A percentile compares a stretch with the other conserved stretches of the same genome.
phyloP scores from a whole-genome alignment of 371 early-diverging fungal species.

The Mucor indicus region DNA sequence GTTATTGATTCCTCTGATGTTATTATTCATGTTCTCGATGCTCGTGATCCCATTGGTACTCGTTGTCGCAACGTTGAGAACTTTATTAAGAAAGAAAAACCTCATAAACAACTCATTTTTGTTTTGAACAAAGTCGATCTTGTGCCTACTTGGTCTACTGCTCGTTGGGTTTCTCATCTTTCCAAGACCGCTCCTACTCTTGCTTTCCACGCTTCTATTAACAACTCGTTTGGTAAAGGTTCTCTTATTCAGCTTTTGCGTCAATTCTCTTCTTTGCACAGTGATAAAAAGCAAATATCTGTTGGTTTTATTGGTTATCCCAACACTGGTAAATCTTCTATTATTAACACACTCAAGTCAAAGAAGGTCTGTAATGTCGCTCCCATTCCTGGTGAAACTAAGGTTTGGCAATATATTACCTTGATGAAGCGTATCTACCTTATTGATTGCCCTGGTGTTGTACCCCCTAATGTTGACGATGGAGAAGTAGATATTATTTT shows the following conservation, averaged over 20 bases:
- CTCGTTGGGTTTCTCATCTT: conserved; percentile 90
- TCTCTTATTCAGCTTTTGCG: conserved; percentile 96
- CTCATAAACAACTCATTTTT: conserved; percentile 97
- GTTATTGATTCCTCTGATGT: conserved; percentile 99
- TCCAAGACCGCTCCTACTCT: conserved; percentile 94
- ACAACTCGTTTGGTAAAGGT: conserved; percentile 98
- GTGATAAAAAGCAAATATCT: conserved; percentile 96
- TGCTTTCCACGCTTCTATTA: conserved; percentile 98
- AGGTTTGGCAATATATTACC: conserved; percentile 99
- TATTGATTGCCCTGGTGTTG: conserved; percentile 99
- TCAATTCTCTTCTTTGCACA: conserved; percentile 94
- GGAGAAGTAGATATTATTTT: conserved; percentile 95
- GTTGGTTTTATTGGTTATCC: conserved; percentile 99
- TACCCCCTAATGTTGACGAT: conserved; percentile 85
- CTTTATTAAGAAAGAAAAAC: conserved; percentile 91
- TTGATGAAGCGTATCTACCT: conserved; percentile 98
- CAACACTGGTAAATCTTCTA: conserved; percentile 95
- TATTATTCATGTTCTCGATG: conserved; percentile 98
- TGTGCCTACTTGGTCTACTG: conserved; percentile 99
- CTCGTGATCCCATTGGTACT: conserved; percentile 98
- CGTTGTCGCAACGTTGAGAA: conserved; percentile 91
- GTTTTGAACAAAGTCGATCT: conserved; percentile 99
- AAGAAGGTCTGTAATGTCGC: conserved; percentile 99
- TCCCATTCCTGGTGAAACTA: conserved; percentile 99
- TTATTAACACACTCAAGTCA: conserved; percentile 97